Evolutionary conservation across 2,329 filamentous ascomycete genomes (phyloP).

Genomic region (Fusarium chlamydosporum): DNA sequence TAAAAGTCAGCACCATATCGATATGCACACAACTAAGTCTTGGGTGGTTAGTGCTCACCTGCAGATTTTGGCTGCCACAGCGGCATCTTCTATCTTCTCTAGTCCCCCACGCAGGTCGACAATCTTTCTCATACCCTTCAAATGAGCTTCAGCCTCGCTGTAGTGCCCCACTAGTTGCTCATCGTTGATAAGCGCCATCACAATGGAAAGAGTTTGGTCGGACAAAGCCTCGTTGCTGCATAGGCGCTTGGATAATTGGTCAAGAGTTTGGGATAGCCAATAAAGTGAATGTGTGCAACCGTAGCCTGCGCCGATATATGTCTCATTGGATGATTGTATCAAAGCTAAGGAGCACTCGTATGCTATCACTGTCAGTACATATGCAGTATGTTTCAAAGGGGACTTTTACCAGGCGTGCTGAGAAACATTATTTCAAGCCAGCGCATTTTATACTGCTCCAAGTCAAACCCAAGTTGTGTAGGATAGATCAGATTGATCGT

Average conservation of each 20-base stretch:
- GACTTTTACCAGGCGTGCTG: not conserved
- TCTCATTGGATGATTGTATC: slow-evolving; percentile 26
- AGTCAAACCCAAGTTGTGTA: slow-evolving; percentile 9
- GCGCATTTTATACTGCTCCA: not conserved
- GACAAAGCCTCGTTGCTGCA: slow-evolving; percentile 1
- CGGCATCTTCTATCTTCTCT: not conserved
- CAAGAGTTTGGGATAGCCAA: slow-evolving; percentile 16
- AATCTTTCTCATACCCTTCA: slow-evolving; percentile 9
- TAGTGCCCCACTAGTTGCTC: slow-evolving; percentile 15
- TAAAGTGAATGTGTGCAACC: not conserved
- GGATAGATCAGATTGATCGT: slow-evolving; percentile 13
- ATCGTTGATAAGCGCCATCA: slow-evolving; percentile 17
- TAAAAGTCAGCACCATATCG: not conserved
- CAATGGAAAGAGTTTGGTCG: not conserved
- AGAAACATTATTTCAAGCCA: slow-evolving; percentile 28
- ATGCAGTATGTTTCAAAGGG: fast-evolving
- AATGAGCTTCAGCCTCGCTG: slow-evolving; percentile 1
- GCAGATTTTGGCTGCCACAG: not conserved
- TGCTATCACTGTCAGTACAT: not conserved
- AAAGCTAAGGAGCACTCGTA: slow-evolving; percentile 6
- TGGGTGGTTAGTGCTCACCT: slow-evolving; percentile 1
- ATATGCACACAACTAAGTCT: fast-evolving
- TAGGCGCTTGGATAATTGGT: not conserved
- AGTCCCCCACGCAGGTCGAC: slow-evolving; percentile 16
- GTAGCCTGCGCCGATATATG: slow-evolving; percentile 15